Percentiles rank a stretch among this genome's conserved stretches.
Conservation (phyloP, 192 early-diverging fungal species). For the Allomyces javanicus region DNA sequence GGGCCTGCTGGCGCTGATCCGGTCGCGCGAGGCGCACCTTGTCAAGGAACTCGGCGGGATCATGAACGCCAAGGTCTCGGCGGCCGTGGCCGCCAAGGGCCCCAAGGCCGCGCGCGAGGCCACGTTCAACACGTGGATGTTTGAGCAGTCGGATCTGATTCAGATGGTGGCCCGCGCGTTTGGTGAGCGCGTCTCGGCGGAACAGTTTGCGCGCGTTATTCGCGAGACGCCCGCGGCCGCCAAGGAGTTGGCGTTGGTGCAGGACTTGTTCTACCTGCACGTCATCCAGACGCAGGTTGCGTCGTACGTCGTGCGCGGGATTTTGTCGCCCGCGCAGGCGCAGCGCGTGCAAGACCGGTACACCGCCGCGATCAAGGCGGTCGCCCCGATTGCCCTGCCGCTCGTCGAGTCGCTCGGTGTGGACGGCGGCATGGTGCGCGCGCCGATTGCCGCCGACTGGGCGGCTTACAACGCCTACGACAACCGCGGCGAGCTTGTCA, state of each 20-base stretch:
- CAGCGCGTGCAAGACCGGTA: constrained; percentile 19
- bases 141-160: constrained; percentile 45
- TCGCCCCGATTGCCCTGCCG: constrained; percentile 26
- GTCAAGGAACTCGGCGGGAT: constrained; percentile 18
- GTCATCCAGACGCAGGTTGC: constrained; percentile 29
- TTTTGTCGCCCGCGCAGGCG: constrained; percentile 28
- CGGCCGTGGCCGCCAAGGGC: too few relatives aligned
- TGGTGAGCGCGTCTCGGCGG: constrained; percentile 41
- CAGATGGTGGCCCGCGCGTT: constrained; percentile 42
- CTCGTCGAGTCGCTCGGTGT: constrained; percentile 40
- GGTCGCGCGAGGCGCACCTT: constrained; percentile 11
- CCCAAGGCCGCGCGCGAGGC: constrained; percentile 12
- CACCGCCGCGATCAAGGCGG: constrained; percentile 21
- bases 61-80: constrained; percentile 26
- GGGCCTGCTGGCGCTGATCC: constrained; percentile 5
- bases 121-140: constrained; percentile 60
- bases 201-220: constrained; percentile 24
- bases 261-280: constrained; percentile 26
- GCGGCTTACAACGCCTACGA: constrained; percentile 38
- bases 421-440: constrained; percentile 33
- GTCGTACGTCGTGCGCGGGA: constrained; percentile 27
- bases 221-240: constrained; percentile 9
- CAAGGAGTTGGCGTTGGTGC: constrained; percentile 18
- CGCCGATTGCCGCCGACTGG: constrained; percentile 54
- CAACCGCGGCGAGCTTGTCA: constrained; percentile 31